Base-by-base conservation (phyloP, 78 protist genomes). In the Dictyostelium capitatum region DNA sequence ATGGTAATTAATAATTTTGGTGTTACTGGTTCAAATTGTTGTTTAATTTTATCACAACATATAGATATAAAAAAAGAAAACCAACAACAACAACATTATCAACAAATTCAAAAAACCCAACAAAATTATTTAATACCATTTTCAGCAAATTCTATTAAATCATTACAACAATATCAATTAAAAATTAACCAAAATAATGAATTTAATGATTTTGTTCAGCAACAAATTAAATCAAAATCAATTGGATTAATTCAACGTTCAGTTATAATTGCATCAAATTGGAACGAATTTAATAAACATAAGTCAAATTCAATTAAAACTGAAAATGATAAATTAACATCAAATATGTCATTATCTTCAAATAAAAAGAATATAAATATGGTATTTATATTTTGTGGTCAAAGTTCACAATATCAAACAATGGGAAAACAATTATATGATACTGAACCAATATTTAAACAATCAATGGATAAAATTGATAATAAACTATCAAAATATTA, bases 21-120 rank as follows among this genome's bases (percentile, higher is more conserved):
- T 20, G 77, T 95, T 79, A 95, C 96, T 37, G 98, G 98, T 30
- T 80, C 98, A 46, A 97, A 97, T 53, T 79, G 79, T 30, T 97
- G 95, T 20, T 20, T 80, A 17, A 11, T 95, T 30, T 56, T 95
- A 23, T 23, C 37, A 14, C 80, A 83, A 56, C 73, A 9, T 23
- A 59, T 59, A 7, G 37, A 59, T 8, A 57, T 57, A 9, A 57
- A n/a, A 4, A 2, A n/a, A 57, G 7, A 12, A 57, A n/a, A 19
- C 6, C 57, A 9, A 51, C 57, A 9, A 51, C 57, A 3, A 51
- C 57, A 51, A 51, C 57, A 51, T 14, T 17, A 51, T 14, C 57
- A 51, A 51, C 57, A 51, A 51, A 10, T 14, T 14, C 57, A 51
- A 51, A 19, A 54, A 1, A 19, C 12, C 19, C 65, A 59, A 59